Percentiles rank a stretch among this genome's conserved stretches.
These are phyloP conservation scores for Centella asiatica DNA, from an alignment of 129 eudicot genomes.

Conservation along the genomic window DNA sequence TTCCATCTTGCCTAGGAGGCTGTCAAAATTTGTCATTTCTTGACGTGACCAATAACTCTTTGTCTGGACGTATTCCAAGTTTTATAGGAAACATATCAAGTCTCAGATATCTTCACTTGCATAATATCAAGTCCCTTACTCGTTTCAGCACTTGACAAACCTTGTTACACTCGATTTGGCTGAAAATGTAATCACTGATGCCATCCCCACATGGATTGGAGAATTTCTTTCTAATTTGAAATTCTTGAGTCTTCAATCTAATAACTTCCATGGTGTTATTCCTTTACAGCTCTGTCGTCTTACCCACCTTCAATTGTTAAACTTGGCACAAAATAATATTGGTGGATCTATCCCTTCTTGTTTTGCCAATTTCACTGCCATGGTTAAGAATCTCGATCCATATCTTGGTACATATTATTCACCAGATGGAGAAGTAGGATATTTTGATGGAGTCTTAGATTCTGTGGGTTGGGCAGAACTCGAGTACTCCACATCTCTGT, in stretches of 20 bases:
- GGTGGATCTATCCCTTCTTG: not conserved
- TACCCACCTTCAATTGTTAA: not conserved
- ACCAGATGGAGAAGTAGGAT: not conserved
- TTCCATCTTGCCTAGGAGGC: conserved; percentile 7
- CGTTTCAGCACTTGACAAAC: not conserved
- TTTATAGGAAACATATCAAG: not conserved
- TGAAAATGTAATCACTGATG: not conserved
- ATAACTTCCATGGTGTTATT: conserved; percentile 13
- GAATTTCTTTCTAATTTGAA: not conserved
- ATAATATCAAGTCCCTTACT: not conserved
- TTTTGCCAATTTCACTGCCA: not conserved
- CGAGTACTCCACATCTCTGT: not conserved
- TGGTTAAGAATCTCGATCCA: not conserved
- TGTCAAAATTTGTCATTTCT: not conserved
- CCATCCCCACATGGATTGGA: conserved; percentile 22
- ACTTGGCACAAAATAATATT: not conserved
- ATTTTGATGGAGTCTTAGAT: not conserved
- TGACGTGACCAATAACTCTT: not conserved
- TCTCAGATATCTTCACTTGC: not conserved
- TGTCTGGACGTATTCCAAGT: conserved; percentile 8
- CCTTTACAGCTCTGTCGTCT: conserved; percentile 7
- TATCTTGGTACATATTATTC: not conserved
- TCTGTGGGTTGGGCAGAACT: not conserved
- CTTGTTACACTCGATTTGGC: conserved; percentile 1
- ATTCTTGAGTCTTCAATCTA: conserved; percentile 12